Evolutionary conservation across 2,329 filamentous ascomycete genomes (phyloP).

Genomic region (Colletotrichum nymphaeae): DNA sequence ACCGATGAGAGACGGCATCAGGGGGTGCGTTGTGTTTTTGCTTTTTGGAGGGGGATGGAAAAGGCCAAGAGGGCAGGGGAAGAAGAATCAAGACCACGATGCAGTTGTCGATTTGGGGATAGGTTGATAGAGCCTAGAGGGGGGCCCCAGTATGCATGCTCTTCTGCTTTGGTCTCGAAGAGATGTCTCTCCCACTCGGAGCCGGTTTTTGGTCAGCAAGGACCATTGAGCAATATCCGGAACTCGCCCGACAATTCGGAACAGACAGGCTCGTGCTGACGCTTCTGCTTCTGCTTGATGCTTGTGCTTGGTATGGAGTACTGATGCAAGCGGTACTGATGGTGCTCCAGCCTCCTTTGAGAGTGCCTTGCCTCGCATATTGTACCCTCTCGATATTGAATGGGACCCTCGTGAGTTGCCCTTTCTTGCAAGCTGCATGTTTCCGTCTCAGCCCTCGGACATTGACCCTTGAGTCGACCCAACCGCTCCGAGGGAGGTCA

Average conservation of each 20-base stretch:
- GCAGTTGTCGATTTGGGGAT: constrained; percentile 34
- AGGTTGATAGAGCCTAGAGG: background rate
- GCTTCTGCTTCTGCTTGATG: background rate
- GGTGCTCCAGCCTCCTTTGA: background rate
- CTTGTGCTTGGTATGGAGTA: background rate
- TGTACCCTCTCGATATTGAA: background rate
- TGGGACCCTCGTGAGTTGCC: background rate
- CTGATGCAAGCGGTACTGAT: too few species aligned
- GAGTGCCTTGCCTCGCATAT: constrained; percentile 9
- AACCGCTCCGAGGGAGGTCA: background rate
- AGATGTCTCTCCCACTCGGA: constrained; percentile 15
- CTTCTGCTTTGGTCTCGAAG: constrained; percentile 21
- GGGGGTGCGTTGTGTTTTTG: background rate
- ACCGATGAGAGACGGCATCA: background rate
- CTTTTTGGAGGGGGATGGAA: constrained; percentile 18
- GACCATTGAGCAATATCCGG: constrained; percentile 12
- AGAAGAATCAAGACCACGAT: constrained; percentile 25
- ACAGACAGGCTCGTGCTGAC: background rate
- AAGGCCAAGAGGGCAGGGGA: background rate
- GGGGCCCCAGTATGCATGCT: constrained; percentile 17
- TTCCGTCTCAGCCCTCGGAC: constrained; percentile 16
- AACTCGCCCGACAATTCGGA: constrained; percentile 33
- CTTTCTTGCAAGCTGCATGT: constrained; percentile 9
- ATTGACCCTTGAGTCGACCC: background rate
- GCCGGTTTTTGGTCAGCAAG: constrained; percentile 12